Conservation (phyloP, 139 green algal species). For the Astrephomene gubernaculifera region DNA sequence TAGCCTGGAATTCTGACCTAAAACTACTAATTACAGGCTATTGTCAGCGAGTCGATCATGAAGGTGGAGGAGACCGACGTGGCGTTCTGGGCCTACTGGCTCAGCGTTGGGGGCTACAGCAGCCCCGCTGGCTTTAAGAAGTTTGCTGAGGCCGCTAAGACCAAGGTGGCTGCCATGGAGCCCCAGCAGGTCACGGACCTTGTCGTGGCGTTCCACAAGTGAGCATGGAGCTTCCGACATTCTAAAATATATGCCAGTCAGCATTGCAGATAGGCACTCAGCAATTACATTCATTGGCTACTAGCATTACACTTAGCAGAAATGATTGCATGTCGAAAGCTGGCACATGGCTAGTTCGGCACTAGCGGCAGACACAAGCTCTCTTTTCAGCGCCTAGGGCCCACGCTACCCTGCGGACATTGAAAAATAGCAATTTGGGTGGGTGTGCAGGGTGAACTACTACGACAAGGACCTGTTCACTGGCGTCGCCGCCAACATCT, state of each 20-base stretch:
- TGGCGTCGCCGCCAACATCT: constrained; percentile 49
- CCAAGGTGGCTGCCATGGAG: constrained; percentile 37
- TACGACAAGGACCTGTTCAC: constrained; percentile 64
- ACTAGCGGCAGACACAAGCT: too few species aligned
- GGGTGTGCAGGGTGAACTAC: constrained; percentile 42
- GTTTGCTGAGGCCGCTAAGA: constrained; percentile 53
- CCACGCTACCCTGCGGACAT: not conserved
- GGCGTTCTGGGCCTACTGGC: constrained; percentile 61
- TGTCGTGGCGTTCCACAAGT: constrained; percentile 55
- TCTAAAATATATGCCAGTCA: too few species aligned
- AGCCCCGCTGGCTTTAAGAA: constrained; percentile 58
- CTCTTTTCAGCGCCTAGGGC: not conserved
- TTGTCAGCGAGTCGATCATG: constrained; percentile 52
- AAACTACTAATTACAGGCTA: constrained; percentile 16
- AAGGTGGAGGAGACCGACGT: constrained; percentile 60
- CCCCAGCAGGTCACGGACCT: constrained; percentile 54
- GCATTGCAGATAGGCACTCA: not conserved
- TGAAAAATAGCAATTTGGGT: too few species aligned
- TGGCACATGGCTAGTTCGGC: too few species aligned
- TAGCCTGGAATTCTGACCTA: too few species aligned
- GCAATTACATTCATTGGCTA: not conserved
- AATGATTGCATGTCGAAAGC: too few species aligned
- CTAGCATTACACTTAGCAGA: too few species aligned
- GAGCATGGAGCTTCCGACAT: not conserved
- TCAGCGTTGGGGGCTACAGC: constrained; percentile 51